Conservation (phyloP, 2,329 filamentous ascomycete genomes). For the Pleurostoma richardsiae region DNA sequence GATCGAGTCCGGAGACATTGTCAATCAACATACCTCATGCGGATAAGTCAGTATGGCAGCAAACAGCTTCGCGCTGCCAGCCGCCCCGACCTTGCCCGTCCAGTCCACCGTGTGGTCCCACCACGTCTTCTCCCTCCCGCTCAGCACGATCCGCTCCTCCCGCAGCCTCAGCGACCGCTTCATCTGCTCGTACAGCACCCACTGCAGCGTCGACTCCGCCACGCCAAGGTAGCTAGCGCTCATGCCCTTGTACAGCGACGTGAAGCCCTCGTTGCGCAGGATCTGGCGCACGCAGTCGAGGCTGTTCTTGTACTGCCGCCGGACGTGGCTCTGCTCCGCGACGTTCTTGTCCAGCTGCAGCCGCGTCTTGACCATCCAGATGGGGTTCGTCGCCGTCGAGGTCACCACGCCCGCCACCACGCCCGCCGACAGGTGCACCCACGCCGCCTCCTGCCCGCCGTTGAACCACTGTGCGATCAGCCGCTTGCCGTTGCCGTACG, state of each 20-base stretch:
- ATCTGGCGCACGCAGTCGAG: slow-evolving; percentile 84
- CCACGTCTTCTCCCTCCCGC: slow-evolving; percentile 56
- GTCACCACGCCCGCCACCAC: slow-evolving; percentile 77
- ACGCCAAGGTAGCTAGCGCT: slow-evolving; percentile 90
- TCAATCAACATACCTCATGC: slow-evolving; percentile 63
- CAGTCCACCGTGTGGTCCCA: slow-evolving; percentile 75
- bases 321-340: slow-evolving; percentile 50
- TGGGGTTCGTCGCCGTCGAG: slow-evolving; percentile 88
- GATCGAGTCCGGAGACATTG: background rate
- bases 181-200: slow-evolving; percentile 91
- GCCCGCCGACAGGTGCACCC: slow-evolving; percentile 74
- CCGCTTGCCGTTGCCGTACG: slow-evolving; percentile 87
- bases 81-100: slow-evolving; percentile 73
- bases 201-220: slow-evolving; percentile 84
- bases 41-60: slow-evolving; percentile 85
- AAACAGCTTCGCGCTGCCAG: slow-evolving; percentile 79
- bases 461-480: slow-evolving; percentile 73
- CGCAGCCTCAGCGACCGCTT: slow-evolving; percentile 67
- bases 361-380: slow-evolving; percentile 94
- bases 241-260: slow-evolving; percentile 83
- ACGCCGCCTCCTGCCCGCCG: slow-evolving; percentile 61
- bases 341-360: slow-evolving; percentile 87
- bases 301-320: slow-evolving; percentile 78
- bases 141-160: slow-evolving; percentile 51
- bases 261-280: slow-evolving; percentile 71